phyloP scores from a whole-genome alignment of 768 basidiomycete genomes.

The Serendipita sp. region DNA sequence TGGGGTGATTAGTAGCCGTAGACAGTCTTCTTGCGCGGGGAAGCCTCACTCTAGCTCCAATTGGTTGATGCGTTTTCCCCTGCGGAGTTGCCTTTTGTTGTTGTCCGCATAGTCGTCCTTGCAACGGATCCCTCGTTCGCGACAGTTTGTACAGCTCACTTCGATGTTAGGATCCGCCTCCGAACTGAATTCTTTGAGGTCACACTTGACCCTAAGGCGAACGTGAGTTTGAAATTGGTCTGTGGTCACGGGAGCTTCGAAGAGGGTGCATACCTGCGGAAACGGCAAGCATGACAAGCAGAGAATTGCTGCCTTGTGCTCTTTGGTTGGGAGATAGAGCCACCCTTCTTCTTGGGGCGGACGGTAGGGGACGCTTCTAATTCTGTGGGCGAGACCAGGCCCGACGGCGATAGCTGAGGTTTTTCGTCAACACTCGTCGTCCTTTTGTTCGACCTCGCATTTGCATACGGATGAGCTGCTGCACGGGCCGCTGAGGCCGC shows the following conservation, averaged over 20 bases:
- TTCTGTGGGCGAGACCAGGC: neutral
- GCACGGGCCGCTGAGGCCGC: neutral
- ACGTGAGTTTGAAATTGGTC: neutral
- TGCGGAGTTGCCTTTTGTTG: conserved; percentile 71
- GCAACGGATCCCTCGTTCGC: conserved; percentile 50
- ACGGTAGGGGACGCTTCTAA: neutral
- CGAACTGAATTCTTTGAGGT: conserved; percentile 68
- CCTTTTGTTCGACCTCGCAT: neutral
- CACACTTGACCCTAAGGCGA: conserved; percentile 64
- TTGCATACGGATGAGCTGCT: conserved; percentile 2
- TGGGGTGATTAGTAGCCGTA: conserved; percentile 7
- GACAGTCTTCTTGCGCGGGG: conserved; percentile 3
- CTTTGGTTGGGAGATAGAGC: conserved; percentile 35
- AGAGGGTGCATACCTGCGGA: conserved; percentile 44
- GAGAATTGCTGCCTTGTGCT: conserved; percentile 73
- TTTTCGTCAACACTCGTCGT: conserved; percentile 4
- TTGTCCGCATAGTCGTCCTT: conserved; percentile 89
- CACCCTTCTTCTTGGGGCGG: neutral
- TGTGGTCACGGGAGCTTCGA: neutral
- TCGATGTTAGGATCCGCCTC: conserved; percentile 31
- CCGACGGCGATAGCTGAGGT: neutral
- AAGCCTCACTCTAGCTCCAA: neutral
- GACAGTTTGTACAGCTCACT: conserved; percentile 73
- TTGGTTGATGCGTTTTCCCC: conserved; percentile 26
- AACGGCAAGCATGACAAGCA: conserved; percentile 88